phyloP scores from a whole-genome alignment of 2,329 filamentous ascomycete genomes.

The Fusarium cicatricum region DNA sequence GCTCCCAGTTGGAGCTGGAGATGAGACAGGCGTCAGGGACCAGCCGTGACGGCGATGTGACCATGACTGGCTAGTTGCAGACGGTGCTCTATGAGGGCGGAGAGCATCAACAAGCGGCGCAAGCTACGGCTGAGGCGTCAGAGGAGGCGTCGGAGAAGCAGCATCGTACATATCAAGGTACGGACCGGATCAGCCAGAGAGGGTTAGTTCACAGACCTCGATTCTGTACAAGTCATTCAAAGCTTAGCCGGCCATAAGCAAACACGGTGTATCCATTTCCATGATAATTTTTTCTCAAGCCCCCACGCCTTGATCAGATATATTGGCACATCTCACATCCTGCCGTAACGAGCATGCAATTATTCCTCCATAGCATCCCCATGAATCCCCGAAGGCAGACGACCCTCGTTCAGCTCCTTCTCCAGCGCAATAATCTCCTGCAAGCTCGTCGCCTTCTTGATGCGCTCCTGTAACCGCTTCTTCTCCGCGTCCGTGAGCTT shows the following conservation, averaged over 20 bases:
- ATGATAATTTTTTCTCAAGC: slow-evolving; percentile 25
- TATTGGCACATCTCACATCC: background rate
- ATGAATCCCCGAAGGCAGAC: slow-evolving; percentile 76
- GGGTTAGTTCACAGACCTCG: background rate
- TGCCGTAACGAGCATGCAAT: slow-evolving; percentile 3
- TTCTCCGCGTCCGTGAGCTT: slow-evolving; percentile 90
- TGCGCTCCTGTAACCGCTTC: slow-evolving; percentile 84
- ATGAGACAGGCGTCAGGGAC: slow-evolving; percentile 56
- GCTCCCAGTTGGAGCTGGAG: slow-evolving; percentile 63
- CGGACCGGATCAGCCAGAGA: background rate
- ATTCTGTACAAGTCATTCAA: background rate
- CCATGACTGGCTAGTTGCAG: slow-evolving; percentile 63
- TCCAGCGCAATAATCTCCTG: slow-evolving; percentile 91
- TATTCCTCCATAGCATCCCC: slow-evolving; percentile 69
- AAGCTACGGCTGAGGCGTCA: background rate
- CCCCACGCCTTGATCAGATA: slow-evolving; percentile 12
- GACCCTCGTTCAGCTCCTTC: slow-evolving; percentile 89
- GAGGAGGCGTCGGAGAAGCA: background rate
- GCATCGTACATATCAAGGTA: too few relatives aligned
- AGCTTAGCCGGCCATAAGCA: slow-evolving; percentile 14
- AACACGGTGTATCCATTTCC: slow-evolving; percentile 23
- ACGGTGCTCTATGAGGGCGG: background rate
- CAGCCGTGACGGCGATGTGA: slow-evolving; percentile 60
- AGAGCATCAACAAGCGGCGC: background rate
- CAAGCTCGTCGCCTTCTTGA: slow-evolving; percentile 86